phyloP scores from a whole-genome alignment of 2,329 filamentous ascomycete species.

The Canariomyces notabilis region DNA sequence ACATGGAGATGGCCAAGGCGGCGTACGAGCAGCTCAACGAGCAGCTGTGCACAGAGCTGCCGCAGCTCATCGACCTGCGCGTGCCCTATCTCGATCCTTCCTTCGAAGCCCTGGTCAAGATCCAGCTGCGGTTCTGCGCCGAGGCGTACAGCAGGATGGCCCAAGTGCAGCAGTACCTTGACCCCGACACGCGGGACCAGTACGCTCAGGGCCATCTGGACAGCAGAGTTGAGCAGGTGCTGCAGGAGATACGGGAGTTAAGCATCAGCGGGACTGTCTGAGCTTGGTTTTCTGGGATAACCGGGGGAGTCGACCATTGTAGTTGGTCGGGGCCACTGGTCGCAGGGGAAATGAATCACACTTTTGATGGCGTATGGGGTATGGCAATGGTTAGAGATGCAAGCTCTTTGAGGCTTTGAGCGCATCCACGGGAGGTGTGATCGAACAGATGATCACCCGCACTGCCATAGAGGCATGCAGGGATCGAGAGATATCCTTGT shows the following conservation, averaged over 20 bases:
- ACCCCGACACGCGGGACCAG: slow-evolving; percentile 90
- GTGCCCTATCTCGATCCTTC: slow-evolving; percentile 96
- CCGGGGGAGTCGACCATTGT: too few species aligned
- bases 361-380: slow-evolving; percentile 15
- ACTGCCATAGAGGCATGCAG: neutral
- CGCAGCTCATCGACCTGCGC: slow-evolving; percentile 91
- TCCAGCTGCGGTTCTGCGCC: slow-evolving; percentile 94
- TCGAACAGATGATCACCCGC: neutral
- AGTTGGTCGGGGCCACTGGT: neutral
- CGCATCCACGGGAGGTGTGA: neutral
- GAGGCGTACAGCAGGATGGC: slow-evolving; percentile 98
- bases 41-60: slow-evolving; percentile 86
- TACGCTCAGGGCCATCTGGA: slow-evolving; percentile 93
- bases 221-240: slow-evolving; percentile 83
- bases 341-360: neutral
- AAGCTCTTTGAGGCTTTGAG: slow-evolving; percentile 4
- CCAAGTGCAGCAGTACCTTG: slow-evolving; percentile 97
- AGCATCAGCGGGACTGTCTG: slow-evolving; percentile 76
- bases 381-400: slow-evolving; percentile 13
- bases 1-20: slow-evolving; percentile 86
- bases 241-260: slow-evolving; percentile 94
- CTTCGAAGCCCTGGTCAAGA: slow-evolving; percentile 98
- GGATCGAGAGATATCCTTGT: neutral
- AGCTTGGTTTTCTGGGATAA: slow-evolving; percentile 3
- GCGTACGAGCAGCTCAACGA: slow-evolving; percentile 97